Evolutionary conservation across 2,329 filamentous ascomycete genomes (phyloP).

Genomic region (Aplosporella prunicola): DNA sequence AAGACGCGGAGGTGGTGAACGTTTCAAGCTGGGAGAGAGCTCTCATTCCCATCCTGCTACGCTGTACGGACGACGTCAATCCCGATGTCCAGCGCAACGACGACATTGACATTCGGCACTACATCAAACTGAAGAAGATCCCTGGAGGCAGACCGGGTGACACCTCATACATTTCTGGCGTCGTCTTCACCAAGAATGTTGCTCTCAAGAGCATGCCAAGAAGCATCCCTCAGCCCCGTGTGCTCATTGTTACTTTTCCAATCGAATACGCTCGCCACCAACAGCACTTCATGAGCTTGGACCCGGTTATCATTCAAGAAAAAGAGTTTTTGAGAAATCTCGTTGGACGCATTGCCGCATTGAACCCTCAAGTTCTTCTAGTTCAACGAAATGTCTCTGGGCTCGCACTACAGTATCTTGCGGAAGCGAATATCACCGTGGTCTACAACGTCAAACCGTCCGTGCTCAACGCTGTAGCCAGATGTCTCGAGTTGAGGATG

Average conservation of each 20-base stretch:
- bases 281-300: conserved; percentile 93
- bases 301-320: conserved; percentile 94
- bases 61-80: conserved; percentile 87
- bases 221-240: conserved; percentile 71
- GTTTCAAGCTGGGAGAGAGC: conserved; percentile 78
- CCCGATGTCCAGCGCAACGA: conserved; percentile 85
- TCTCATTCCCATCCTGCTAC: conserved; percentile 78
- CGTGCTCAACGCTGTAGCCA: conserved; percentile 87
- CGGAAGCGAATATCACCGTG: conserved; percentile 82
- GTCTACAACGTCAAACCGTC: conserved; percentile 95
- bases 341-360: conserved; percentile 79
- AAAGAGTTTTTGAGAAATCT: conserved; percentile 86
- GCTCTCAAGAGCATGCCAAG: conserved; percentile 94
- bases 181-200: conserved; percentile 95
- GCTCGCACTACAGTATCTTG: conserved; percentile 76
- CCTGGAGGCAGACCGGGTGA: conserved; percentile 82
- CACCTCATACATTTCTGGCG: conserved; percentile 90
- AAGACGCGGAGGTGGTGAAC: conserved; percentile 65
- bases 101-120: conserved; percentile 94
- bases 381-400: conserved; percentile 90
- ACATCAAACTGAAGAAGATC: conserved; percentile 95
- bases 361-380: conserved; percentile 78
- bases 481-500: conserved; percentile 83
- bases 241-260: conserved; percentile 87
- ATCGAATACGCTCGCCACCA: conserved; percentile 93